Evolutionary conservation across 352 stramenopile species (phyloP), one percentile per base, ranked within the genome.

Genomic region (Globisporangium heterothallicum): DNA sequence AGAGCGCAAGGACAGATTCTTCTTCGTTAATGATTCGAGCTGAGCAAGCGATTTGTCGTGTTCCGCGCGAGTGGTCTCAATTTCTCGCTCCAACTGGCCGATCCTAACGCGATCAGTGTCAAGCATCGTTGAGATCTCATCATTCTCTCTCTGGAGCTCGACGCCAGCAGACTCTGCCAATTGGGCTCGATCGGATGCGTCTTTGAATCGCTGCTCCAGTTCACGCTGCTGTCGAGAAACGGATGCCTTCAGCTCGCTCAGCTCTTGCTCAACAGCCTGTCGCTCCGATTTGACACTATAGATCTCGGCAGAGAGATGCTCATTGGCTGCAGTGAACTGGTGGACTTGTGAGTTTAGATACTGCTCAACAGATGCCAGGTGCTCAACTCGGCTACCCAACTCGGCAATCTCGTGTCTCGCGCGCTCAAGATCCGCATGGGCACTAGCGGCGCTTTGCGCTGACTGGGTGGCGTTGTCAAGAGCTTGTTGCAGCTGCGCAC

Each of bases 11-110:
- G 57, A 58, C 8, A 78, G 47, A 34, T 88, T 87, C 63, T 91
- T 88, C 38, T 73, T 78, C 14, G 70, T 81, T 5, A 89, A 59
- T 12, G 68, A 45, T 53, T 86, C 70, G 3, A 91, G 36, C 57
- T 88, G 71, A n/a, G 59, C 59, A 42, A 83, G 66, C 6, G 68
- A 25, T 12, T 72, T 63, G 21, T 53, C 54, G 14, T 79, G 55
- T 22, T 86, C 67, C 0, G 45, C 51, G 14, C 70, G 58, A 43
- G 68, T 65, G 2, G 53, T 42, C 18, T 68, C 68, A 14, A 79
- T 26, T 42, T 88, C 63, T 42, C 76, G 58, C 52, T 94, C 72
- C 12, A 79, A 40, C 35, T 67, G 62, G 45, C 59, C 52, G 3
- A 70, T 42, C 57, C 78, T 67, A 2, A 48, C 56, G 2, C 63